A percentile compares a stretch with the other conserved stretches of the same genome.
phyloP scores from a whole-genome alignment of 306 rosid genomes.

The Vigna trinervia region DNA sequence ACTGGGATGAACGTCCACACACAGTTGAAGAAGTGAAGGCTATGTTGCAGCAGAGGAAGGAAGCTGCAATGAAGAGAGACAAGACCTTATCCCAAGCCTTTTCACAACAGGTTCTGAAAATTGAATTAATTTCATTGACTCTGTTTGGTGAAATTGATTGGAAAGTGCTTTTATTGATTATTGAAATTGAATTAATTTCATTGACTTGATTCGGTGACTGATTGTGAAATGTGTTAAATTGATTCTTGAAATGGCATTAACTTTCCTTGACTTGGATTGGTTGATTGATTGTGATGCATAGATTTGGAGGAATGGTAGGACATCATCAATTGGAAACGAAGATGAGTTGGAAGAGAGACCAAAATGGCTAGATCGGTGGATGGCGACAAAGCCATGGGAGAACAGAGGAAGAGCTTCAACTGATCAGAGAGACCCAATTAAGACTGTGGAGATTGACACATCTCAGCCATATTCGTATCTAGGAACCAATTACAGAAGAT shows the following conservation, averaged over 20 bases:
- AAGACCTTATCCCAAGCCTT: constrained; percentile 75
- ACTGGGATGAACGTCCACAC: constrained; percentile 94
- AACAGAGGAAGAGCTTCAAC: constrained; percentile 82
- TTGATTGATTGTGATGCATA: constrained; percentile 43
- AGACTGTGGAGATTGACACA: constrained; percentile 88
- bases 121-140: constrained; percentile 27
- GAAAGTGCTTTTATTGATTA: background rate
- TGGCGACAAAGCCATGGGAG: constrained; percentile 92
- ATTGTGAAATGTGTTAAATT: background rate
- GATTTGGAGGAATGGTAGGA: constrained; percentile 73
- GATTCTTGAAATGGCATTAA: constrained; percentile 6
- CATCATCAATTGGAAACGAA: constrained; percentile 86
- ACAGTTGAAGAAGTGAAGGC: constrained; percentile 94
- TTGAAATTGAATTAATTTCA: constrained; percentile 19
- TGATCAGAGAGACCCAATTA: constrained; percentile 83
- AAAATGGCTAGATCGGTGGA: constrained; percentile 83
- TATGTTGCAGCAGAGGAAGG: constrained; percentile 84
- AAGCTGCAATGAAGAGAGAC: constrained; percentile 82
- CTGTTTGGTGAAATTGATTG: constrained; percentile 25
- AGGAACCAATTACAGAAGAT: constrained; percentile 68
- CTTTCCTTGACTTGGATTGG: constrained; percentile 15
- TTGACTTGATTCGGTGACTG: constrained; percentile 24
- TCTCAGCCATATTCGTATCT: constrained; percentile 80
- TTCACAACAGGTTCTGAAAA: constrained; percentile 76
- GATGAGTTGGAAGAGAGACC: constrained; percentile 81